These are phyloP conservation scores for Pluteus cervinus DNA, from an alignment of 768 basidiomycete species.

Conservation along the genomic window DNA sequence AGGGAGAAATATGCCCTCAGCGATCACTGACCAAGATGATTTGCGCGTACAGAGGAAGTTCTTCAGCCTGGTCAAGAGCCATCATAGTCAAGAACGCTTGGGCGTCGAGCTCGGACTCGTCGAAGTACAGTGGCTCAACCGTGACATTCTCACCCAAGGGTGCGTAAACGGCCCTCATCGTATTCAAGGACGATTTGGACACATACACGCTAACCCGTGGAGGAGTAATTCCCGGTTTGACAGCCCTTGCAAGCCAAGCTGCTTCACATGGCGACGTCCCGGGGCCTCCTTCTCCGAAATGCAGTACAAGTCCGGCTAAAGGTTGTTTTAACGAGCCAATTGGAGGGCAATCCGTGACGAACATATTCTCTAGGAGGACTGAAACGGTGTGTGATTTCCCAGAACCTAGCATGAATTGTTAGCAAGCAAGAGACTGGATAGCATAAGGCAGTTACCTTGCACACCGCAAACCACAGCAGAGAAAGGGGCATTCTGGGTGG, in stretches of 20 bases:
- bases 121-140: conserved; percentile 51
- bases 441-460: conserved; percentile 31
- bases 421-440: background rate
- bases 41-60: conserved; percentile 66
- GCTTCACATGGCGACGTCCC: conserved; percentile 57
- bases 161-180: conserved; percentile 52
- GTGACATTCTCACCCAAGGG: conserved; percentile 41
- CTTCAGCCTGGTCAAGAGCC: conserved; percentile 57
- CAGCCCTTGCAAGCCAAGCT: conserved; percentile 46
- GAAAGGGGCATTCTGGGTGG: conserved; percentile 63
- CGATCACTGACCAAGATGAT: conserved; percentile 46
- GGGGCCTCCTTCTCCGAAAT: conserved; percentile 63
- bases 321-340: conserved; percentile 50
- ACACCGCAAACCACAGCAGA: conserved; percentile 75
- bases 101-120: conserved; percentile 59
- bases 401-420: conserved; percentile 33
- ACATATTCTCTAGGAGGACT: conserved; percentile 63
- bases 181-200: conserved; percentile 53
- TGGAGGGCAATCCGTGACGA: conserved; percentile 42
- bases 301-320: conserved; percentile 58
- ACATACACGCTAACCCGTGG: conserved; percentile 47
- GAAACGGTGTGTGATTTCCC: conserved; percentile 74
- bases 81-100: conserved; percentile 70
- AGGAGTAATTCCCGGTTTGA: conserved; percentile 20
- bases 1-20: background rate